phyloP scores from a whole-genome alignment of 192 early-diverging fungal species.

The Umbelopsis ramanniana region DNA sequence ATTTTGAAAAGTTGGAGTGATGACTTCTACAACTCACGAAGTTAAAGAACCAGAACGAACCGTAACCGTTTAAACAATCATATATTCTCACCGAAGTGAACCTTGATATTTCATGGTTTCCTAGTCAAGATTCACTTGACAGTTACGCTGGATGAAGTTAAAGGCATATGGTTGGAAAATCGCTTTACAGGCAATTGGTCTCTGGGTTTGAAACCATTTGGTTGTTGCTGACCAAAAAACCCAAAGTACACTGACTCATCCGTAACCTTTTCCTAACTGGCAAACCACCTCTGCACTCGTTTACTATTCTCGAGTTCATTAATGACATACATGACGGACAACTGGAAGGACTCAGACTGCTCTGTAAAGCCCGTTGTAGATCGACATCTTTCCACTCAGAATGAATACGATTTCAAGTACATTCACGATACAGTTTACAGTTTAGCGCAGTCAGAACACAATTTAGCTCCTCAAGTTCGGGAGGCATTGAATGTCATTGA shows the following conservation, averaged over 20 bases:
- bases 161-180: background rate
- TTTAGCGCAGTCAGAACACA: constrained; percentile 35
- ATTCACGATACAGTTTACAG: constrained; percentile 42
- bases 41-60: too few relatives aligned
- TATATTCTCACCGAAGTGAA: too few relatives aligned
- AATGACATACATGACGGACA: constrained; percentile 13
- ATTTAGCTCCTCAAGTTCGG: constrained; percentile 42
- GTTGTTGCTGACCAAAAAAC: constrained; percentile 21
- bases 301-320: background rate
- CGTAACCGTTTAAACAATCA: too few relatives aligned
- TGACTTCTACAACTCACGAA: background rate
- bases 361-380: constrained; percentile 16
- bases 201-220: constrained; percentile 18
- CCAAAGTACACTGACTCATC: constrained; percentile 13
- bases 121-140: too few relatives aligned
- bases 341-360: background rate
- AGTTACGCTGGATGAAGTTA: too few relatives aligned
- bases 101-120: too few relatives aligned
- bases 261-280: background rate
- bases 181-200: background rate
- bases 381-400: constrained; percentile 17
- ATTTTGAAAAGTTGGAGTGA: background rate
- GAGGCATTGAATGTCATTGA: constrained; percentile 60
- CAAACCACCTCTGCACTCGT: background rate
- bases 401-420: constrained; percentile 39